Base-by-base conservation (phyloP, 1,284 basidiomycete species). In the Caloboletus firmus region DNA sequence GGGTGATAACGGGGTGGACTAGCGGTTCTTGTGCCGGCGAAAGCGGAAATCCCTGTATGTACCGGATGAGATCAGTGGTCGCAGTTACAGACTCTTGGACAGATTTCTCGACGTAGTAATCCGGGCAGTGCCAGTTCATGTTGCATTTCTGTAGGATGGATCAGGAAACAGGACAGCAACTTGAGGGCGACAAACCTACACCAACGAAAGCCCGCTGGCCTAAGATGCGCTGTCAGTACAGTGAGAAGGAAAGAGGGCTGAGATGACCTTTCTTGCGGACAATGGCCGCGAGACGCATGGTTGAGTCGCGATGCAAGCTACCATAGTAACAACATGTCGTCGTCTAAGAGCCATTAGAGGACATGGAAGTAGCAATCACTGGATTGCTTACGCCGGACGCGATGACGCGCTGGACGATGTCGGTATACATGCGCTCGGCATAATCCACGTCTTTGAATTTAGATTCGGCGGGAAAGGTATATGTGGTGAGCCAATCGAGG, bases 311-410 rank as follows among this genome's bases (percentile, higher is more conserved):
- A 71, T 99, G 93, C 6, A 96, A 71, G 0, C 87, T 89, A 12
- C 85, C 91, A 69, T 93, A 98, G 72, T 97, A 97, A 70, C 93
- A 96, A 61, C 89, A 92, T 0, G 94, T 97, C 0, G 95, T 96
- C 0, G 94, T 97, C 91, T 93, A 59, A 13, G 35, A 47, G 50
- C 18, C 12, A 26, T 56, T 24, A 49, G 40, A 34, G 15, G 5
- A 10, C 17, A 31, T 39, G 20, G 45, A 58, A 30, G 11, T 8
- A 11, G 24, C 8, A 43, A 20, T 37, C 39, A 8, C 35, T 30
- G 24, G 45, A 45, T 51, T 20, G 76, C 87, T 67, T 67, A 93
- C 92, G 45, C 94, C 94, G 39, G 74, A 81, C 59, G 89, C 80
- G 41, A 98, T 81, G 22, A 87, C 80, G 17, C 91, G 79, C 53